These are phyloP conservation scores for Candida namnaoensis DNA, from an alignment of 805 yeast genomes.

Conservation along the genomic window DNA sequence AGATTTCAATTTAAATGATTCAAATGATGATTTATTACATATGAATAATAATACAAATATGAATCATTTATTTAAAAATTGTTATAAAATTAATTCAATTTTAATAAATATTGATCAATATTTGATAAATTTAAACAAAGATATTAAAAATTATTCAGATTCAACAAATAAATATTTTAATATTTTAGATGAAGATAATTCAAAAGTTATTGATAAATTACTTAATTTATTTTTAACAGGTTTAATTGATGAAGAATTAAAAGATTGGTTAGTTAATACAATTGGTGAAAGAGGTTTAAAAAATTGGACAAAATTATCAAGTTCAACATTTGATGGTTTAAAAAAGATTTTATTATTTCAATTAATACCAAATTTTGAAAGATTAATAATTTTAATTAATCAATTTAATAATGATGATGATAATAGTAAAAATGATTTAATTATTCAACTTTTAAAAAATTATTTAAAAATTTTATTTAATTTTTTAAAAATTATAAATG, in stretches of 20 bases:
- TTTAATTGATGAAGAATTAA: constrained; percentile 36
- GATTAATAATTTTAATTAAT: constrained; percentile 37
- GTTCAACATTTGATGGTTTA: constrained; percentile 38
- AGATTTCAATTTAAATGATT: background rate
- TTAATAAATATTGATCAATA: constrained; percentile 25
- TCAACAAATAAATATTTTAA: constrained; percentile 25
- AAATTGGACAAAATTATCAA: constrained; percentile 44
- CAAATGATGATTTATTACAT: constrained; percentile 2
- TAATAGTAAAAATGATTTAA: no score
- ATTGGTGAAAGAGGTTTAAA: constrained; percentile 60
- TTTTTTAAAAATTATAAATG: no score
- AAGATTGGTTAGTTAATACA: constrained; percentile 55
- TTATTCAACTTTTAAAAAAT: no score
- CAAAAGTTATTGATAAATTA: constrained; percentile 26
- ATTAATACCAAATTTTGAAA: constrained; percentile 47
- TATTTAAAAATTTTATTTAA: no score
- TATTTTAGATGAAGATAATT: constrained; percentile 27
- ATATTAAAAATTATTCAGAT: constrained; percentile 27
- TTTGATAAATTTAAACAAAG: constrained; percentile 18
- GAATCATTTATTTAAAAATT: no score
- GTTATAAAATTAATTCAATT: no score
- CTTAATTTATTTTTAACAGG: constrained; percentile 46
- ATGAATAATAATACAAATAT: no score
- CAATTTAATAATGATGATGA: constrained; percentile 24
- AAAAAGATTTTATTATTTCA: constrained; percentile 39